Percentiles rank a stretch among this genome's conserved stretches.
These are phyloP conservation scores for Dendrostoma leiphaemia DNA, from an alignment of 2,329 filamentous ascomycete genomes.

Conservation along the genomic window DNA sequence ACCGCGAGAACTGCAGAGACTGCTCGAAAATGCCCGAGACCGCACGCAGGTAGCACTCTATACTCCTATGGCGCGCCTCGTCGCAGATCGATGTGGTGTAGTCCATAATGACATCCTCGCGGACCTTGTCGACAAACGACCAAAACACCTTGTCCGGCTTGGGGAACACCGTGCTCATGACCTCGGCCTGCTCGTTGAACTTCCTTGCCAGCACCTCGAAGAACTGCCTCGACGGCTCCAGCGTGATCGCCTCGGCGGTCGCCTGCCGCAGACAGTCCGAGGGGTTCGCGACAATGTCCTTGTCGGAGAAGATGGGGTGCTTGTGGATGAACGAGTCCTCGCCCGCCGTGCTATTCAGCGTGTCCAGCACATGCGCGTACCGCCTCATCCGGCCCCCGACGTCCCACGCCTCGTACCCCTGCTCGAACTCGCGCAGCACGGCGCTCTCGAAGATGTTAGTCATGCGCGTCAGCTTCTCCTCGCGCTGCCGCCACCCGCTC, in stretches of 20 bases:
- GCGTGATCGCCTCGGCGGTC: slow-evolving; percentile 63
- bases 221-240: slow-evolving; percentile 79
- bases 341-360: slow-evolving; percentile 74
- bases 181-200: slow-evolving; percentile 75
- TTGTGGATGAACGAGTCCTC: slow-evolving; percentile 87
- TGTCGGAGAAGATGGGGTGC: slow-evolving; percentile 77
- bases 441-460: slow-evolving; percentile 85
- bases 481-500: slow-evolving; percentile 67
- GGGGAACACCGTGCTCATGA: slow-evolving; percentile 83
- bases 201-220: slow-evolving; percentile 73
- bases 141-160: slow-evolving; percentile 68
- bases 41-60: slow-evolving; percentile 77
- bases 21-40: slow-evolving; percentile 88
- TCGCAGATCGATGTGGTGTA: slow-evolving; percentile 85
- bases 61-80: slow-evolving; percentile 74
- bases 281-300: slow-evolving; percentile 68
- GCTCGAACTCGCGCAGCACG: slow-evolving; percentile 86
- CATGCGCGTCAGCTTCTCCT: slow-evolving; percentile 72
- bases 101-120: slow-evolving; percentile 80
- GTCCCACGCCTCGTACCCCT: slow-evolving; percentile 86
- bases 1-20: slow-evolving; percentile 72
- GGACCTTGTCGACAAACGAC: slow-evolving; percentile 76
- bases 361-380: slow-evolving; percentile 82
- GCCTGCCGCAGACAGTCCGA: slow-evolving; percentile 77
- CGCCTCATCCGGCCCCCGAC: slow-evolving; percentile 84